A percentile compares a stretch with the other conserved stretches of the same genome.
Evolutionary conservation across 2,329 filamentous ascomycete genomes (phyloP).

Genomic region (Monilinia aucupariae): DNA sequence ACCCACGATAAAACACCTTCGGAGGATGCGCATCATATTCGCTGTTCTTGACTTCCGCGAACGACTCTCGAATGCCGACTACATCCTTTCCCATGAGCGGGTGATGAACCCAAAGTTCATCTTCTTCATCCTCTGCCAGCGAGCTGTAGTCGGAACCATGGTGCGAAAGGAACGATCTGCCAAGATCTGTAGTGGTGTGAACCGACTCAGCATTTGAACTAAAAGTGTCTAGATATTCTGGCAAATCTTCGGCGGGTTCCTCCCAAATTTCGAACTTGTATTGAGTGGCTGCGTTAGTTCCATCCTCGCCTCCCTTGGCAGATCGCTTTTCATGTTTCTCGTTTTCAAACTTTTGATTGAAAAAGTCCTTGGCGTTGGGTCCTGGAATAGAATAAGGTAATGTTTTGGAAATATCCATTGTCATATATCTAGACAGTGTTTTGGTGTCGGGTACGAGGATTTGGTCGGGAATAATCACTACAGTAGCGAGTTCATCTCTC

Average conservation of each 20-base stretch:
- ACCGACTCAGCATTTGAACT: rapidly evolving
- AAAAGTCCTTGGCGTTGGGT: neutral
- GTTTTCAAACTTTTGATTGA: neutral
- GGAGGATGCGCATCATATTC: neutral
- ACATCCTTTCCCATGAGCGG: slow-evolving; percentile 1
- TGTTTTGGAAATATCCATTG: neutral
- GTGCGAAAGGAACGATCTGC: neutral
- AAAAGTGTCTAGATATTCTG: neutral
- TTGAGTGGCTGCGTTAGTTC: neutral
- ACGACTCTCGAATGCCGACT: neutral
- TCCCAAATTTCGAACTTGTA: neutral
- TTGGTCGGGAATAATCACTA: neutral
- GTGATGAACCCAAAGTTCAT: neutral
- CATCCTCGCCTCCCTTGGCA: neutral
- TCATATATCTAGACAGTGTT: neutral
- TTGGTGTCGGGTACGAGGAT: neutral
- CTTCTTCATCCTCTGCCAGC: neutral
- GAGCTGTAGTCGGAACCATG: neutral
- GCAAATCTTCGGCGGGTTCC: neutral
- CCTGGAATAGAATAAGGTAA: neutral
- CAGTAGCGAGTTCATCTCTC: neutral
- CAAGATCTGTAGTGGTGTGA: neutral
- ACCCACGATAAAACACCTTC: neutral
- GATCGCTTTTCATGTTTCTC: neutral
- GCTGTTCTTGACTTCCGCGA: neutral